These are phyloP conservation scores for Aspergillus persii DNA, from an alignment of 2,329 filamentous ascomycete genomes.

Conservation along the genomic window DNA sequence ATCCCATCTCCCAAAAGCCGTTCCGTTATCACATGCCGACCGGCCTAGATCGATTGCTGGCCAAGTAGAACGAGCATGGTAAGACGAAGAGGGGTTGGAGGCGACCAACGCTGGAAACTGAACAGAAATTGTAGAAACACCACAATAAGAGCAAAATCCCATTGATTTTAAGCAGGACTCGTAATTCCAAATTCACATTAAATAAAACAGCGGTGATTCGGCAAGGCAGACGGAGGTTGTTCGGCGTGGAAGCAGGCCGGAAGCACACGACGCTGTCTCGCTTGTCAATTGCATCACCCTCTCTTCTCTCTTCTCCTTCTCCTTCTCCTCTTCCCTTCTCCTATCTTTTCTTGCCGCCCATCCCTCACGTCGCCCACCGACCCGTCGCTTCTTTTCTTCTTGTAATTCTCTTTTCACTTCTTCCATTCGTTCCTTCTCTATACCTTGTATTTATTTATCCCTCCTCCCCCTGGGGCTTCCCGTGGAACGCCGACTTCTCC, in stretches of 20 bases:
- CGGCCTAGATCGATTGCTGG: not conserved
- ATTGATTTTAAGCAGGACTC: not conserved
- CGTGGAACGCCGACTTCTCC: slow-evolving; percentile 11
- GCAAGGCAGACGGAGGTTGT: not conserved
- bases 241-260: not conserved
- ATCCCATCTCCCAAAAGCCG: not conserved
- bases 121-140: not conserved
- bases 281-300: slow-evolving; percentile 24
- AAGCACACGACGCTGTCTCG: slow-evolving; percentile 18
- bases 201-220: not conserved
- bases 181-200: not conserved
- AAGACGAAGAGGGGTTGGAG: not conserved
- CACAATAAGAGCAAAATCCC: not conserved
- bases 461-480: not conserved
- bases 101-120: not conserved
- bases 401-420: slow-evolving; percentile 6
- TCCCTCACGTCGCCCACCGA: slow-evolving; percentile 5
- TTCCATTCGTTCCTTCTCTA: not conserved
- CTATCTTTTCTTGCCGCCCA: slow-evolving; percentile 6
- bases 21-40: not conserved
- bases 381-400: slow-evolving; percentile 7
- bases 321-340: slow-evolving; percentile 15
- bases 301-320: slow-evolving; percentile 10
- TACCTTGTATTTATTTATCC: slow-evolving; percentile 9
- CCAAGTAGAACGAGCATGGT: not conserved